phyloP scores from a whole-genome alignment of 441 rosid species.

The Brassica balearica region DNA sequence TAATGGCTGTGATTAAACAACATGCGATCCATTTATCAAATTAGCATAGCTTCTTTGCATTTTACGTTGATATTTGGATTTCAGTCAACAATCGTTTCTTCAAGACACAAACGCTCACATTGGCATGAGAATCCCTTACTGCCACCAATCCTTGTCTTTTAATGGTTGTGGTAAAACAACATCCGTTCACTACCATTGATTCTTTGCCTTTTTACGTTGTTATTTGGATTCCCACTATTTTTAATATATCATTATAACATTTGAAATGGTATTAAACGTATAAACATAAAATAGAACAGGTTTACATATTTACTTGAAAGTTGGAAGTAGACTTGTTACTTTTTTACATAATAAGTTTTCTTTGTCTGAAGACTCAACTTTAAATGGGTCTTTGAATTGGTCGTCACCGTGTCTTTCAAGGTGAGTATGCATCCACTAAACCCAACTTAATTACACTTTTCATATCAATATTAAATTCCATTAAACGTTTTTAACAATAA shows the following conservation, averaged over 20 bases:
- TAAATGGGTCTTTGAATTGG: constrained; percentile 24
- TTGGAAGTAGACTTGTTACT: constrained; percentile 12
- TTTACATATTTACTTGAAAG: not conserved
- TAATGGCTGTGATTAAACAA: not conserved
- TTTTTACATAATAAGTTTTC: not conserved
- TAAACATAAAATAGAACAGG: not conserved
- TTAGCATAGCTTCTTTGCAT: not conserved
- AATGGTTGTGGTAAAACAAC: not conserved
- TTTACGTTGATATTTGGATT: not conserved
- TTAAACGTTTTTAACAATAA: not conserved
- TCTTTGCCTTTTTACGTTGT: not conserved
- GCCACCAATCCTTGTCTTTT: not conserved
- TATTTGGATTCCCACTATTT: not conserved
- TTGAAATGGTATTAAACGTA: not conserved
- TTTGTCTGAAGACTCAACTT: constrained; percentile 22
- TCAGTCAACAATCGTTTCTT: not conserved
- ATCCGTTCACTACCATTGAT: not conserved
- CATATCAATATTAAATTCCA: not conserved
- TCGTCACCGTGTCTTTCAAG: constrained; percentile 27
- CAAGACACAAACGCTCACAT: not conserved
- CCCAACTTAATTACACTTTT: constrained; percentile 24
- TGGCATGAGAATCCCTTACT: not conserved
- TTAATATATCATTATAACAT: not conserved
- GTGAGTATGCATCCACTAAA: constrained; percentile 32
- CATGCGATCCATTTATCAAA: not conserved